These are phyloP conservation scores for Mrakia frigida DNA, from an alignment of 768 basidiomycete species.

Conservation along the genomic window DNA sequence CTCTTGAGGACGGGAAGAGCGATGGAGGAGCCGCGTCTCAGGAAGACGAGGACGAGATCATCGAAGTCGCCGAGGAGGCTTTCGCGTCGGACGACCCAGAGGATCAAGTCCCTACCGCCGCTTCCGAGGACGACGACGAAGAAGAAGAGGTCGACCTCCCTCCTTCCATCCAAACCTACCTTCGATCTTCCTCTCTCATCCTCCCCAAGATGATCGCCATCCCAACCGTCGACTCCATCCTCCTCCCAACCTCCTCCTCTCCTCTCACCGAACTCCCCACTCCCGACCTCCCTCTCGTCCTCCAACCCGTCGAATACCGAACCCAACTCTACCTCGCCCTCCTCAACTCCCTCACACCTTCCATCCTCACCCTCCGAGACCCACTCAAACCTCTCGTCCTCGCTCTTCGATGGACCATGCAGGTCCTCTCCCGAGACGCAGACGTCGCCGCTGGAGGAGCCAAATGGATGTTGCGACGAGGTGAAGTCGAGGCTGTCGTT, in stretches of 20 bases:
- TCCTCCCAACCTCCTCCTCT: no score
- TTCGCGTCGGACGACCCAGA: constrained; percentile 5
- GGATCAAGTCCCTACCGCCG: not conserved
- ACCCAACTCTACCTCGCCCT: constrained; percentile 5
- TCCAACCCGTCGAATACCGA: constrained; percentile 12
- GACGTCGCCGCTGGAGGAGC: constrained; percentile 8
- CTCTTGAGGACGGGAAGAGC: not conserved
- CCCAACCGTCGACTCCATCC: not conserved
- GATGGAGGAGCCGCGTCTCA: not conserved
- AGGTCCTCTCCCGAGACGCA: not conserved
- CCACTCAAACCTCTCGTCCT: constrained; percentile 12
- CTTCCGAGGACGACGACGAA: not conserved
- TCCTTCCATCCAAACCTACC: constrained; percentile 17
- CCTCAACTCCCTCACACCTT: constrained; percentile 20
- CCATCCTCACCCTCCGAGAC: not conserved
- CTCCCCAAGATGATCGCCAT: constrained; percentile 21
- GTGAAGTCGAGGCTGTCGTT: constrained; percentile 22
- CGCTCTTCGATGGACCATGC: constrained; percentile 12
- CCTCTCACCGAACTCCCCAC: not conserved
- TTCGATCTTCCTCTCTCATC: constrained; percentile 20
- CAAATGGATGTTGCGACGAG: constrained; percentile 6
- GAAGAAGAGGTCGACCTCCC: not conserved
- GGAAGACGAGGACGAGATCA: constrained; percentile 4
- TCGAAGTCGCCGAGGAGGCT: not conserved
- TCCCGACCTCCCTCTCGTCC: not conserved